Conservation (phyloP, 2,329 filamentous ascomycete genomes). For the Graphilbum fragrans region DNA sequence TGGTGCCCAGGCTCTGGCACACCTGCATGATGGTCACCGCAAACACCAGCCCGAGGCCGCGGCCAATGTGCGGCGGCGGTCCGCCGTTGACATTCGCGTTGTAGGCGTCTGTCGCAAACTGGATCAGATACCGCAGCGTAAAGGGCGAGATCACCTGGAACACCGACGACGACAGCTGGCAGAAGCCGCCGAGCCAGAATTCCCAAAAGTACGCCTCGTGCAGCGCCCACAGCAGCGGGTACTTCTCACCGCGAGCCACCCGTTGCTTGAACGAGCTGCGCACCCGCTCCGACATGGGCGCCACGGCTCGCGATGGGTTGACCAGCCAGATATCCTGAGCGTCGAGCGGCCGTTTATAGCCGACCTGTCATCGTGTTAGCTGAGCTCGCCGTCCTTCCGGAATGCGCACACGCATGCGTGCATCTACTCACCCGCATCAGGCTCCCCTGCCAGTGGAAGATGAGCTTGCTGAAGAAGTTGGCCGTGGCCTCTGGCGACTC, state of each 20-base stretch:
- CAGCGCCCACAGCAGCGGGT: slow-evolving; percentile 67
- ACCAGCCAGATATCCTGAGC: slow-evolving; percentile 79
- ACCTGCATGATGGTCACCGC: slow-evolving; percentile 82
- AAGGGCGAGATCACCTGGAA: slow-evolving; percentile 78
- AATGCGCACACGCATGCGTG: not conserved
- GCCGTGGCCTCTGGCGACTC: slow-evolving; percentile 61
- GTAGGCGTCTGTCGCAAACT: slow-evolving; percentile 73
- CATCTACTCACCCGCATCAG: slow-evolving; percentile 58
- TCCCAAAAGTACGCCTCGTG: slow-evolving; percentile 79
- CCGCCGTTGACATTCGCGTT: slow-evolving; percentile 37
- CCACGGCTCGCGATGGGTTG: slow-evolving; percentile 66
- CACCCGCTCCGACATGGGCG: slow-evolving; percentile 55
- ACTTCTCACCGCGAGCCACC: slow-evolving; percentile 53
- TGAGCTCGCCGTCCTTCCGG: too few relatives aligned
- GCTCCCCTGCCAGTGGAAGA: slow-evolving; percentile 84
- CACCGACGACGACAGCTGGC: slow-evolving; percentile 60
- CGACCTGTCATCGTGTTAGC: slow-evolving; percentile 38
- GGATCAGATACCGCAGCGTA: slow-evolving; percentile 72
- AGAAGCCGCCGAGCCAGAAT: slow-evolving; percentile 73
- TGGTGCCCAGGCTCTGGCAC: slow-evolving; percentile 65
- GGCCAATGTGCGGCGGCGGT: slow-evolving; percentile 55
- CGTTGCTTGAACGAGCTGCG: slow-evolving; percentile 57
- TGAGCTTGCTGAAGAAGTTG: slow-evolving; percentile 59
- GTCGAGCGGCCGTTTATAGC: slow-evolving; percentile 76
- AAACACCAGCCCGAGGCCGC: slow-evolving; percentile 71